Conservation (phyloP, 202 grass and related monocot genomes). For the Musa balbisiana region DNA sequence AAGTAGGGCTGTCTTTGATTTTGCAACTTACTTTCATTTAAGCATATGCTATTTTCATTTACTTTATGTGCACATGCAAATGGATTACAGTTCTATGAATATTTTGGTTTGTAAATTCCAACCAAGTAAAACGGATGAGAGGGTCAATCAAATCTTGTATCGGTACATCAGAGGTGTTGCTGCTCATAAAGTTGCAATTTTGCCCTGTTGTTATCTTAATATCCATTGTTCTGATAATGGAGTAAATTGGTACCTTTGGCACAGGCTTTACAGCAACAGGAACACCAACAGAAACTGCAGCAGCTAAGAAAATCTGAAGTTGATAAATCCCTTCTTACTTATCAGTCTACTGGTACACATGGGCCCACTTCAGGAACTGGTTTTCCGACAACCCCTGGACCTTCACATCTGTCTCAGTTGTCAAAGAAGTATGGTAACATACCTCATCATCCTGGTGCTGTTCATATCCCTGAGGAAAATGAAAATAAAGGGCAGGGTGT, state of each 20-base stretch:
- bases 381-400: conserved; percentile 40
- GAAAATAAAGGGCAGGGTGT: conserved; percentile 23
- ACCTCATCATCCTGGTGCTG: conserved; percentile 22
- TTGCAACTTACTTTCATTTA: too few relatives aligned
- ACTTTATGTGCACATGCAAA: too few relatives aligned
- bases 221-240: too few relatives aligned
- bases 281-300: conserved; percentile 36
- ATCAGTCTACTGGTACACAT: conserved; percentile 27
- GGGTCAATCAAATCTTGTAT: too few relatives aligned
- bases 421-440: conserved; percentile 33
- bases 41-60: too few relatives aligned
- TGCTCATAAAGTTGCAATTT: too few relatives aligned
- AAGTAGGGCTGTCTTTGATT: too few relatives aligned
- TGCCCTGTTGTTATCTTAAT: too few relatives aligned
- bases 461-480: conserved; percentile 28
- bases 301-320: conserved; percentile 18
- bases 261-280: conserved; percentile 16
- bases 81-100: too few relatives aligned
- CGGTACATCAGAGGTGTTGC: too few relatives aligned
- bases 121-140: too few relatives aligned
- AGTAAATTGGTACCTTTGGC: background rate
- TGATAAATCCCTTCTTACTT: conserved; percentile 19
- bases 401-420: conserved; percentile 31
- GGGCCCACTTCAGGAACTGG: conserved; percentile 37
- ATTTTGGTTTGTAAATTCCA: too few relatives aligned